Evolutionary conservation across 495 filamentous ascomycete species (phyloP).

Genomic region (Aspergillus saccharolyticus): DNA sequence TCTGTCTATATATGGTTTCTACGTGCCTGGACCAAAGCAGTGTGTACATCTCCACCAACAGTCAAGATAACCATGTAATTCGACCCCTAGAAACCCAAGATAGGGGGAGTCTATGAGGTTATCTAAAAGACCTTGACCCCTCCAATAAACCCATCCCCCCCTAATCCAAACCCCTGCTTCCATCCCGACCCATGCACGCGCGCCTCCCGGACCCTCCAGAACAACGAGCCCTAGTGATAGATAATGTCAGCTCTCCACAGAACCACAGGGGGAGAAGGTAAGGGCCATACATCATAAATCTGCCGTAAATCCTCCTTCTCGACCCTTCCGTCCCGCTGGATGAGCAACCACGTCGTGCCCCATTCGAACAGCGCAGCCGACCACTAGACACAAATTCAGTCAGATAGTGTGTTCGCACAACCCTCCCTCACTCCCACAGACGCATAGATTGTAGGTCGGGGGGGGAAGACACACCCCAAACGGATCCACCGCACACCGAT

Average conservation of each 20-base stretch:
- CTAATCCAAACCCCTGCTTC: constrained; percentile 18
- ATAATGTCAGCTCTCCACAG: not conserved
- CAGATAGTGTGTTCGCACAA: not conserved
- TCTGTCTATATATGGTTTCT: too few relatives aligned
- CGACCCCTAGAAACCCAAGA: too few relatives aligned
- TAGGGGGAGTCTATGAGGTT: too few relatives aligned
- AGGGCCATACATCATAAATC: constrained; percentile 33
- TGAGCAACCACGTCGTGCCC: constrained; percentile 42
- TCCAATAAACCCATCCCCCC: constrained; percentile 14
- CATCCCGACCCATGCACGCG: constrained; percentile 6
- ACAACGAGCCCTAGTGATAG: constrained; percentile 16
- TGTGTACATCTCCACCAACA: too few relatives aligned
- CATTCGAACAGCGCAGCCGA: constrained; percentile 32
- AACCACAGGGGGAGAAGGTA: not conserved
- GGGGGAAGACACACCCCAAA: constrained; percentile 28
- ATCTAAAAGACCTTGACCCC: constrained; percentile 3
- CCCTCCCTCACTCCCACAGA: too few relatives aligned
- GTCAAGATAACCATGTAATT: too few relatives aligned
- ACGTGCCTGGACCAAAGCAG: too few relatives aligned
- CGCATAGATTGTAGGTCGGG: too few relatives aligned
- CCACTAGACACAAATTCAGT: not conserved
- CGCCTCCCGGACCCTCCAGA: constrained; percentile 21
- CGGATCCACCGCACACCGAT: constrained; percentile 40
- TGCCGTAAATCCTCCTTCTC: constrained; percentile 43
- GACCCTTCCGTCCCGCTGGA: constrained; percentile 41